Evolutionary conservation across 345 rosid species (phyloP).

Genomic region (Cardamine chenopodiifolia): DNA sequence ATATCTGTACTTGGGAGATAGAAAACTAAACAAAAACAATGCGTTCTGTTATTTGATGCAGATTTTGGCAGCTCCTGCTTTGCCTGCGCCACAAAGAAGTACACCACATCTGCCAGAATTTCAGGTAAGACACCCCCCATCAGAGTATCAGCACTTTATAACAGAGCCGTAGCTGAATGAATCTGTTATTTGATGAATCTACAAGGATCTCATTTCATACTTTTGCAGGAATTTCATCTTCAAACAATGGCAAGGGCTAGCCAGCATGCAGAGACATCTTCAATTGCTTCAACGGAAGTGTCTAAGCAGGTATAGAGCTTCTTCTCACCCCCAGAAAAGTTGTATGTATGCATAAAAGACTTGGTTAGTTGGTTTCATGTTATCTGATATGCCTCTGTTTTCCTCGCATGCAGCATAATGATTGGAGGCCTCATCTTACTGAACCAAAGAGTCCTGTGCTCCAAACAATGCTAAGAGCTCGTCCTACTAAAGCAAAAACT

Average conservation of each 20-base stretch:
- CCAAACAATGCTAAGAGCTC: slow-evolving; percentile 86
- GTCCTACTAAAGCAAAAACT: slow-evolving; percentile 74
- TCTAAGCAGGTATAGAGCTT: slow-evolving; percentile 59
- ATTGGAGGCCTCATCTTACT: slow-evolving; percentile 69
- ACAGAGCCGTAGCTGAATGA: background rate
- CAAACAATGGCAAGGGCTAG: slow-evolving; percentile 80
- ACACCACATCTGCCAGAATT: slow-evolving; percentile 79
- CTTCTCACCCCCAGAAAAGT: background rate
- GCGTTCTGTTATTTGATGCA: slow-evolving; percentile 36
- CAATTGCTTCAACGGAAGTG: slow-evolving; percentile 73
- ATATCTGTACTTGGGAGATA: background rate
- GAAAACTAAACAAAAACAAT: slow-evolving; percentile 5
- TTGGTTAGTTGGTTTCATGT: slow-evolving; percentile 18
- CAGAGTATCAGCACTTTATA: slow-evolving; percentile 8
- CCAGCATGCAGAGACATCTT: slow-evolving; percentile 80
- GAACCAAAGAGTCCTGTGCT: slow-evolving; percentile 83
- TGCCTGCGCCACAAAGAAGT: slow-evolving; percentile 67
- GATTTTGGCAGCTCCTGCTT: slow-evolving; percentile 78
- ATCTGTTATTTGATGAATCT: slow-evolving; percentile 3
- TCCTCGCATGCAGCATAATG: slow-evolving; percentile 48
- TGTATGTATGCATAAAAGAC: slow-evolving; percentile 4
- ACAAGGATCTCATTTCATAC: slow-evolving; percentile 29
- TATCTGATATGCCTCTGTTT: slow-evolving; percentile 25
- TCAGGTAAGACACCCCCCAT: slow-evolving; percentile 58
- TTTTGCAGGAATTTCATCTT: slow-evolving; percentile 80